phyloP scores from a whole-genome alignment of 768 basidiomycete species.

The Tylopilus subfusipes region DNA sequence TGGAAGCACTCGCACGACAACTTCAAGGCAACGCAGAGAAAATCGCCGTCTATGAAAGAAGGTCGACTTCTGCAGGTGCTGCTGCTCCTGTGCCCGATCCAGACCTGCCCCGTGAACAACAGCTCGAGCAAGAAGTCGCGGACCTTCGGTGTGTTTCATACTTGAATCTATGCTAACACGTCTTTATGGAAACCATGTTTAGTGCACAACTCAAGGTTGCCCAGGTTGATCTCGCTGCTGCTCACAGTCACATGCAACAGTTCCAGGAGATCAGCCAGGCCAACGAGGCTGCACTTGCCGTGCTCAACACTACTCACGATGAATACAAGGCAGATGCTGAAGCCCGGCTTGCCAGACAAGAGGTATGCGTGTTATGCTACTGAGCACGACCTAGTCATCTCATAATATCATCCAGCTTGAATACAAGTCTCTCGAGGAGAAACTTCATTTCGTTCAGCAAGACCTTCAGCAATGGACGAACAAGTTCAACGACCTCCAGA shows the following conservation, averaged over 20 bases:
- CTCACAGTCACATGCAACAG: slow-evolving; percentile 72
- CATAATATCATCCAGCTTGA: slow-evolving; percentile 48
- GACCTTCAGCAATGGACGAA: slow-evolving; percentile 49
- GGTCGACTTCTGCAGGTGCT: slow-evolving; percentile 36
- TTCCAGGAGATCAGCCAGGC: slow-evolving; percentile 85
- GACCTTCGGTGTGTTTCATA: slow-evolving; percentile 61
- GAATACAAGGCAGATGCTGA: slow-evolving; percentile 76
- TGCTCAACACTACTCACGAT: slow-evolving; percentile 69
- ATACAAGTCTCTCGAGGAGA: slow-evolving; percentile 58
- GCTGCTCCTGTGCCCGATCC: slow-evolving; percentile 37
- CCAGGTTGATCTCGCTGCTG: slow-evolving; percentile 70
- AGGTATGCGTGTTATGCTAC: slow-evolving; percentile 43
- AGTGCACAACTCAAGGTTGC: slow-evolving; percentile 75
- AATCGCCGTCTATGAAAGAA: slow-evolving; percentile 80
- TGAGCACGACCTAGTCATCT: neutral
- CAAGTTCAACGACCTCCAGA: slow-evolving; percentile 58
- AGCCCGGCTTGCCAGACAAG: slow-evolving; percentile 58
- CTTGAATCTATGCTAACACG: neutral
- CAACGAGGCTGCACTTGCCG: slow-evolving; percentile 70
- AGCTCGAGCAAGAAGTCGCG: slow-evolving; percentile 80
- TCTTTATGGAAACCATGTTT: neutral
- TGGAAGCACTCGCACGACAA: slow-evolving; percentile 45
- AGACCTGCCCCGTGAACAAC: slow-evolving; percentile 65
- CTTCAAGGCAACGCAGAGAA: slow-evolving; percentile 80
- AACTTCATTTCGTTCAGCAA: slow-evolving; percentile 49